Base-by-base conservation (phyloP, 208 protist genomes). In the Trypanosoma vivax region DNA sequence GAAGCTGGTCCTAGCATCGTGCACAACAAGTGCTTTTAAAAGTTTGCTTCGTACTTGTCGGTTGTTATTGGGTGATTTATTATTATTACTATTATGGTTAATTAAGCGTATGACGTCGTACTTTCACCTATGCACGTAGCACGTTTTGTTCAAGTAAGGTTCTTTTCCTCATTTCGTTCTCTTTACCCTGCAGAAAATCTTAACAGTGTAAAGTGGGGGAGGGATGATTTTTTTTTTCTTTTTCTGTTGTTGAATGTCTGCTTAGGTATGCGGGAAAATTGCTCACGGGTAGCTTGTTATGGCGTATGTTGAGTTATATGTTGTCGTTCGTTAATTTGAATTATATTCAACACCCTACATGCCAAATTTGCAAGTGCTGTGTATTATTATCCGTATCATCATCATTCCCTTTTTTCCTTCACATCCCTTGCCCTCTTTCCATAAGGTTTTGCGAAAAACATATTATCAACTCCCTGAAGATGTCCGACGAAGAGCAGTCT, bases 1-100 rank as follows among this genome's bases (percentile, higher is more conserved):
- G 98, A 99, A 73, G 61, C 67, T 34, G 98, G 98, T 14, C 80
- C 96, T 7, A 66, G 69, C 30, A 97, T 99, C 48, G 84, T 99
- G 14, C 96, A 99, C 80, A 88, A 83, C 39, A 43, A 43, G 23
- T 43, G 39, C 39, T 43, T 43, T 19, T 43, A 43, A 43, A 21
- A 7, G 23, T 43, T 43, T 7, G 39, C 9, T 7, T 18, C n/a
- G 39, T 43, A 43, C 6, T 43, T 43, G 39, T 19, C 23, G 39
- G 43, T 6, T 9, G 5, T 13, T 6, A 49, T 16, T 13, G 14
- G 10, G 23, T 29, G 23, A 33, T 11, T 49, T 7, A 10, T 49
- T 45, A 45, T 49, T 9, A 29, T 49, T 19, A 25, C n/a, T 29
- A n/a, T 49, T 29, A 21, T 45, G n/a, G n/a, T n/a, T n/a, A n/a